Evolutionary conservation across 2,329 filamentous ascomycete species (phyloP).

Genomic region (Cryoendolithus antarcticus): DNA sequence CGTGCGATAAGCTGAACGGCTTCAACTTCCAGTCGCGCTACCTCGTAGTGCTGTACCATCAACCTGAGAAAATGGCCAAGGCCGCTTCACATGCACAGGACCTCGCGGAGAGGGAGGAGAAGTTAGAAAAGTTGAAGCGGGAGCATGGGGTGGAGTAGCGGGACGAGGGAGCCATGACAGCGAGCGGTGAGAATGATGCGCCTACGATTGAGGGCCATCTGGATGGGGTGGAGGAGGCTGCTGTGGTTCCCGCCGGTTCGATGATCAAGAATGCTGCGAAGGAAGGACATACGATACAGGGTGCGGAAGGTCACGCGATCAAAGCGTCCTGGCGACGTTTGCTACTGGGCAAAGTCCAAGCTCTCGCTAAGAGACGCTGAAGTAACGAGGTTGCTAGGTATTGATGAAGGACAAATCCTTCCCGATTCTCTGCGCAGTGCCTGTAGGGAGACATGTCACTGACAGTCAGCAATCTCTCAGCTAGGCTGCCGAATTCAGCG

Average conservation of each 20-base stretch:
- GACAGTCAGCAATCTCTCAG: too few species aligned
- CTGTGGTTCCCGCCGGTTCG: conserved; percentile 5
- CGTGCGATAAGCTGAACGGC: conserved; percentile 98
- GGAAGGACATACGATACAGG: too few species aligned
- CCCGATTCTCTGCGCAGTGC: too few species aligned
- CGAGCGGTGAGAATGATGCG: conserved; percentile 4
- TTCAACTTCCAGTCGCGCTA: conserved; percentile 99
- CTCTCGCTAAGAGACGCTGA: too few species aligned
- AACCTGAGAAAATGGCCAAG: conserved; percentile 67
- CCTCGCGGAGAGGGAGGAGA: conserved; percentile 84
- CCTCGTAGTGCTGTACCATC: conserved; percentile 75
- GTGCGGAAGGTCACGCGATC: too few species aligned
- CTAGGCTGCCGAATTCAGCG: too few species aligned
- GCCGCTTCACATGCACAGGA: conserved; percentile 61
- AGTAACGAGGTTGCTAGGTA: too few species aligned
- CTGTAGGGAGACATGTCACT: too few species aligned
- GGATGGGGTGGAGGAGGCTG: conserved; percentile 10
- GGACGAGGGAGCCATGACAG: conserved; percentile 19
- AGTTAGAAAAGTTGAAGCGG: conserved; percentile 94
- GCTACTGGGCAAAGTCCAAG: too few species aligned
- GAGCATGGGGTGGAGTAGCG: conserved; percentile 93
- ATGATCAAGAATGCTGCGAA: neutral
- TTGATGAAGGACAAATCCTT: too few species aligned
- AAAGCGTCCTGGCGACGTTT: too few species aligned
- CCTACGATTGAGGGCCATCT: conserved; percentile 18